Evolutionary conservation across 1,139 yeast genomes (phyloP).

Genomic region (Scheffersomyces titani): DNA sequence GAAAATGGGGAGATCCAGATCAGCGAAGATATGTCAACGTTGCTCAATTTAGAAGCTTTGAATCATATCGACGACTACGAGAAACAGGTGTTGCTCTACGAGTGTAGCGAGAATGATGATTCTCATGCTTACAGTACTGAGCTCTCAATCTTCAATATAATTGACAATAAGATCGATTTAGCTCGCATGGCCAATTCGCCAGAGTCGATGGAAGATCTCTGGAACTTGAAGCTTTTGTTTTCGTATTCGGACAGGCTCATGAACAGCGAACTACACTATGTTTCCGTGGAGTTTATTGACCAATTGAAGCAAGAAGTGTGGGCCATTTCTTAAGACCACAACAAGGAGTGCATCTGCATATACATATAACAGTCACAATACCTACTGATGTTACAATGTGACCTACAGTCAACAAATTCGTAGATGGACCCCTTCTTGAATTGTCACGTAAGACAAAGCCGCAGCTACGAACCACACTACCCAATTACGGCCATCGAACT

Average conservation of each 20-base stretch:
- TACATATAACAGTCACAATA: not conserved
- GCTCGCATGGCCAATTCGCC: constrained; percentile 48
- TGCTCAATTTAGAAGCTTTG: constrained; percentile 28
- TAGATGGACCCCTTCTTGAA: not conserved
- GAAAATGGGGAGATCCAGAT: constrained; percentile 30
- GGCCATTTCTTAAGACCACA: constrained; percentile 13
- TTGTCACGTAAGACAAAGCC: not conserved
- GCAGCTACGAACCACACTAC: not conserved
- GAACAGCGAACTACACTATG: constrained; percentile 36
- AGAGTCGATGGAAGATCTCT: constrained; percentile 52
- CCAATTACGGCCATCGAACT: not conserved
- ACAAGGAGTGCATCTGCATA: not conserved
- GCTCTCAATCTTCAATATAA: constrained; percentile 45
- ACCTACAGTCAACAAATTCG: not conserved
- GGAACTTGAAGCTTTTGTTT: constrained; percentile 67
- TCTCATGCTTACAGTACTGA: constrained; percentile 18
- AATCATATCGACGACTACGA: constrained; percentile 31
- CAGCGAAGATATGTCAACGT: constrained; percentile 23
- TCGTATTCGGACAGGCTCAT: constrained; percentile 54
- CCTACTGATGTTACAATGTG: not conserved
- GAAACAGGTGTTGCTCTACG: constrained; percentile 34
- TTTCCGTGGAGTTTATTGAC: constrained; percentile 54
- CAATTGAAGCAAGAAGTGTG: constrained; percentile 48
- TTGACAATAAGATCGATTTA: constrained; percentile 60
- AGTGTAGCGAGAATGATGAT: constrained; percentile 21